Conservation (phyloP, 768 basidiomycete genomes). For the Lentinus tigrinus region DNA sequence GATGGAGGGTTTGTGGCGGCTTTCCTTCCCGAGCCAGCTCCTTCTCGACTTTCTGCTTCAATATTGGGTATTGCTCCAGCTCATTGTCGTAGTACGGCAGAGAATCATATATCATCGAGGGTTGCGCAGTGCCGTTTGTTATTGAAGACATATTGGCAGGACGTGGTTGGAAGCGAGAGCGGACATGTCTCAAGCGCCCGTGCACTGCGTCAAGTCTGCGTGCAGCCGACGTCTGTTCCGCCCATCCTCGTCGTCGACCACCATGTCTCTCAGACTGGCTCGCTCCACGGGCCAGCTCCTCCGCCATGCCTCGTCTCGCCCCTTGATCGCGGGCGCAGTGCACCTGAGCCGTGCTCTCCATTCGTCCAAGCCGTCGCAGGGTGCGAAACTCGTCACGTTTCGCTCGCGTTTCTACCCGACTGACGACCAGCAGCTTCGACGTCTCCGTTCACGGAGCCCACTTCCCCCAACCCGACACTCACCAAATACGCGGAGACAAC, state of each 20-base stretch:
- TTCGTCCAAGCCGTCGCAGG: conserved; percentile 38
- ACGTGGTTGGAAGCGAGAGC: conserved; percentile 11
- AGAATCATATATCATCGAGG: conserved; percentile 66
- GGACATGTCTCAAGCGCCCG: conserved; percentile 6
- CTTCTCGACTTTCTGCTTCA: conserved; percentile 73
- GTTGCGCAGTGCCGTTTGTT: conserved; percentile 5
- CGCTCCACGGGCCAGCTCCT: conserved; percentile 44
- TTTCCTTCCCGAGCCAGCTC: conserved; percentile 71
- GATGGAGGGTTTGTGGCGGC: conserved; percentile 63
- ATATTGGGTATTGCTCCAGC: conserved; percentile 67
- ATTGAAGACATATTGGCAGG: conserved; percentile 15
- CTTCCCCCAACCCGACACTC: conserved; percentile 83
- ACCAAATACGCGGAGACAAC: conserved; percentile 71
- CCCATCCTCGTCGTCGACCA: conserved; percentile 22
- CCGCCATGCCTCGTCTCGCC: conserved; percentile 38
- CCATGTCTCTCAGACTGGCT: conserved; percentile 48
- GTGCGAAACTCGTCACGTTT: conserved; percentile 33
- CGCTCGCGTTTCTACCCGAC: background rate
- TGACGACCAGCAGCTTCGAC: conserved; percentile 47
- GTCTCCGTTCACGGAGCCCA: conserved; percentile 85
- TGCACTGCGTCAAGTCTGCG: conserved; percentile 8
- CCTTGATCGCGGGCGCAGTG: conserved; percentile 25
- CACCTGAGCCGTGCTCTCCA: conserved; percentile 44
- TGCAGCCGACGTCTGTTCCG: conserved; percentile 2
- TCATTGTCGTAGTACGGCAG: conserved; percentile 96